Conservation (phyloP, 495 filamentous ascomycete genomes). For the Trypethelium eluteriae region DNA sequence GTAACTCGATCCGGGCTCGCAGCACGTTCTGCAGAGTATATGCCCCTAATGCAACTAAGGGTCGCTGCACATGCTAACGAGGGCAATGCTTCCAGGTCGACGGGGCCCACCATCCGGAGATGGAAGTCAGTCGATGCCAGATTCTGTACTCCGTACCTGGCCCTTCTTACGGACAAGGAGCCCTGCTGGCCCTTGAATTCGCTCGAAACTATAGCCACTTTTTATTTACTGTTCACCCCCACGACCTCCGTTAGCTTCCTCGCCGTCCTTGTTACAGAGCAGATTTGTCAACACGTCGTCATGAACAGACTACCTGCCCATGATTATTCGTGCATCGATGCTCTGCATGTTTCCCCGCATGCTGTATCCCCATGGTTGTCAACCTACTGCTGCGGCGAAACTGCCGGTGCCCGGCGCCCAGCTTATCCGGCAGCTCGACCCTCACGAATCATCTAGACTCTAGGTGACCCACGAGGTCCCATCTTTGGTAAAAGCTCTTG, state of each 20-base stretch:
- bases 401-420: background rate
- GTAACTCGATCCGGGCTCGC: too few species aligned
- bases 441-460: conserved; percentile 8
- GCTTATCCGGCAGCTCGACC: background rate
- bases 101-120: too few species aligned
- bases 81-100: too few species aligned
- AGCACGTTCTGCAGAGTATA: too few species aligned
- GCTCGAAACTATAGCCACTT: too few species aligned
- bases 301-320: background rate
- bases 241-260: background rate
- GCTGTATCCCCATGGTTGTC: too few species aligned
- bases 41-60: too few species aligned
- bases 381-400: background rate
- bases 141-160: too few species aligned
- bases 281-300: background rate
- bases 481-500: background rate
- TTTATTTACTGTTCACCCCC: background rate
- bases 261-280: background rate
- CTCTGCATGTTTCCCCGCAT: conserved; percentile 1
- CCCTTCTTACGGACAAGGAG: too few species aligned
- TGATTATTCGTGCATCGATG: background rate
- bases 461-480: background rate
- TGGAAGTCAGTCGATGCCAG: too few species aligned
- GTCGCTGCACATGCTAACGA: too few species aligned
- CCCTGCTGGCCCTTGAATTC: too few species aligned